phyloP scores from a whole-genome alignment of 768 basidiomycete species.

The Pholiota molesta region DNA sequence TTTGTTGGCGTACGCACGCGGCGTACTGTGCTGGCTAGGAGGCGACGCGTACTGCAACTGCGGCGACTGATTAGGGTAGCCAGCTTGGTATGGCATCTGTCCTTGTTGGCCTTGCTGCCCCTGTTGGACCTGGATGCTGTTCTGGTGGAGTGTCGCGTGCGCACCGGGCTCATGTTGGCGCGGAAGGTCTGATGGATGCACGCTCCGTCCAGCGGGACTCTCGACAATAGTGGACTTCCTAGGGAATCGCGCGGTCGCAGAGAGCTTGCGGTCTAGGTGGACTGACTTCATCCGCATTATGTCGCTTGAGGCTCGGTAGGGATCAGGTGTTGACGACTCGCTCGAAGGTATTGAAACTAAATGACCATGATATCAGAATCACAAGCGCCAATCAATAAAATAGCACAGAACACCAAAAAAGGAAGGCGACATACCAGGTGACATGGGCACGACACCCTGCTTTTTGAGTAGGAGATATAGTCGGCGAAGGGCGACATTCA shows the following conservation, averaged over 20 bases:
- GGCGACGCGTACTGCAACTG: constrained; percentile 25
- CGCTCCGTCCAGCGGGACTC: constrained; percentile 74
- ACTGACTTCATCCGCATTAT: constrained; percentile 96
- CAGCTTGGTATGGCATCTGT: constrained; percentile 37
- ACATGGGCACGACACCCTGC: constrained; percentile 86
- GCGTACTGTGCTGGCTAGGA: constrained; percentile 26
- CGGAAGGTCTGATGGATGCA: constrained; percentile 51
- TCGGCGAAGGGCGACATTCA: constrained; percentile 93
- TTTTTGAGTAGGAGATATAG: constrained; percentile 87
- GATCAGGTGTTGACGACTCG: constrained; percentile 43
- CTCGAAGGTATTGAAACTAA: constrained; percentile 28
- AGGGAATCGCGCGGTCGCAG: constrained; percentile 88
- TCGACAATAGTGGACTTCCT: constrained; percentile 96
- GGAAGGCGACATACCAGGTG: constrained; percentile 56
- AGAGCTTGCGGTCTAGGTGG: constrained; percentile 93
- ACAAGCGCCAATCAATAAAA: constrained; percentile 5
- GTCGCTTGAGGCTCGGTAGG: constrained; percentile 85
- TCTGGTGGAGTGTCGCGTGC: constrained; percentile 25
- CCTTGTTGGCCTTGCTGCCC: constrained; percentile 37
- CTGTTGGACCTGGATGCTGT: constrained; percentile 25
- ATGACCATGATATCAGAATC: constrained; percentile 2
- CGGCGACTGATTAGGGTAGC: constrained; percentile 30
- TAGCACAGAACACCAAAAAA: constrained; percentile 6
- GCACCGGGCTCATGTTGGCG: constrained; percentile 25
- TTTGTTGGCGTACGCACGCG: constrained; percentile 42